A percentile compares a stretch with the other conserved stretches of the same genome.
Conservation (phyloP, 331 rosid genomes). For the Prunus yedoensis region DNA sequence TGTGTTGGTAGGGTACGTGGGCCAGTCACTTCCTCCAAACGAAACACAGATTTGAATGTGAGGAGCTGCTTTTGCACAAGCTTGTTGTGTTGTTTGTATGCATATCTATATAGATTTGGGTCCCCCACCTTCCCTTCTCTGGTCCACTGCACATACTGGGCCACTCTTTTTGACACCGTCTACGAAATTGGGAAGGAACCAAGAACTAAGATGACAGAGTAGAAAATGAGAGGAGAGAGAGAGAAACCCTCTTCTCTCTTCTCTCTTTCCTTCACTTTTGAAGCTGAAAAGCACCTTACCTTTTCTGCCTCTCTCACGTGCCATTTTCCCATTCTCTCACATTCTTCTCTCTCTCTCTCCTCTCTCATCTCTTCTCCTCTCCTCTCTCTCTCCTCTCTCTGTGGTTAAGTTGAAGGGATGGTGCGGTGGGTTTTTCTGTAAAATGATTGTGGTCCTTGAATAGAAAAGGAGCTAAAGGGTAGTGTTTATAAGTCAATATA, state of each 20-base stretch:
- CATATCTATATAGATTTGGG: slow-evolving; percentile 76
- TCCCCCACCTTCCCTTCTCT: slow-evolving; percentile 34
- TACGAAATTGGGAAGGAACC: slow-evolving; percentile 31
- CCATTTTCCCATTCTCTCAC: slow-evolving; percentile 31
- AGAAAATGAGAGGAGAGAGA: slow-evolving; percentile 21
- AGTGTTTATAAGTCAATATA: background rate
- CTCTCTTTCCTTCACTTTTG: slow-evolving; percentile 33
- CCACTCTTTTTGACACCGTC: slow-evolving; percentile 44
- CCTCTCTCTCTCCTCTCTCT: too few relatives aligned
- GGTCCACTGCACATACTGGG: slow-evolving; percentile 36
- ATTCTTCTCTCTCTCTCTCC: background rate
- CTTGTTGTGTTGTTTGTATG: slow-evolving; percentile 67
- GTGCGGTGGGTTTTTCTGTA: slow-evolving; percentile 31
- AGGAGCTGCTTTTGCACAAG: slow-evolving; percentile 72
- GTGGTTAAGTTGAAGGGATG: background rate
- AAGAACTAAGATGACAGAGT: slow-evolving; percentile 30
- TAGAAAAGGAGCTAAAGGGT: background rate
- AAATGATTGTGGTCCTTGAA: slow-evolving; percentile 23
- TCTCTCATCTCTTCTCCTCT: too few relatives aligned
- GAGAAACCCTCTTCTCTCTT: slow-evolving; percentile 16
- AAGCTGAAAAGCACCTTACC: slow-evolving; percentile 49
- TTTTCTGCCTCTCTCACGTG: slow-evolving; percentile 67
- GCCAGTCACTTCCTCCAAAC: slow-evolving; percentile 50
- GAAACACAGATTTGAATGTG: slow-evolving; percentile 87
- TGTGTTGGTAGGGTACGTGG: slow-evolving; percentile 35